These are phyloP conservation scores for Ogataea glucozyma DNA, from an alignment of 805 yeast genomes.

Conservation along the genomic window DNA sequence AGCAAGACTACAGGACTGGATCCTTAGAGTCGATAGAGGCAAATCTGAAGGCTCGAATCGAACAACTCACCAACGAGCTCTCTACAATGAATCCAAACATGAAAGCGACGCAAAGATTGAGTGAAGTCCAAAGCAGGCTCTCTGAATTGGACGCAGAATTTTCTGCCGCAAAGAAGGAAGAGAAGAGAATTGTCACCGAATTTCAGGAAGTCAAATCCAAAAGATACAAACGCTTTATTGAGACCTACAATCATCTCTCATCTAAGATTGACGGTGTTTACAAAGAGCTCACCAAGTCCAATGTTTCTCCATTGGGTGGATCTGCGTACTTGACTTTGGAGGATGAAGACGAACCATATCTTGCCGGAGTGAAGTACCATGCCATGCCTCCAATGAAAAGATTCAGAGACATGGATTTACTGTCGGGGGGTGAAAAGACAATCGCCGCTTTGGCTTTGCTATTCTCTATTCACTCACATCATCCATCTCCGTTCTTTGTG, in stretches of 20 bases:
- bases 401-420: conserved; percentile 85
- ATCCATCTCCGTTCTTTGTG: conserved; percentile 94
- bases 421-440: conserved; percentile 96
- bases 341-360: conserved; percentile 87
- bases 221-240: conserved; percentile 64
- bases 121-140: conserved; percentile 63
- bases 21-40: conserved; percentile 26
- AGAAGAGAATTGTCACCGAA: conserved; percentile 50
- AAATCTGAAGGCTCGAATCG: conserved; percentile 36
- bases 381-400: conserved; percentile 97
- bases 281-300: conserved; percentile 78
- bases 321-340: conserved; percentile 87
- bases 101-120: conserved; percentile 74
- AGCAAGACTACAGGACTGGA: conserved; percentile 42
- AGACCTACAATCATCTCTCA: conserved; percentile 77
- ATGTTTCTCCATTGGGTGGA: conserved; percentile 80
- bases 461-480: conserved; percentile 87
- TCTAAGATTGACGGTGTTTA: conserved; percentile 72
- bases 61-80: conserved; percentile 38
- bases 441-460: conserved; percentile 92
- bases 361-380: conserved; percentile 80
- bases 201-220: conserved; percentile 60
- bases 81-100: conserved; percentile 71
- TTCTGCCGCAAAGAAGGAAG: conserved; percentile 58
- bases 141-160: conserved; percentile 66